Percentiles rank a stretch among this genome's conserved stretches.
Evolutionary conservation across 345 rosid species (phyloP).

Genomic region (Euclidium syriacum): DNA sequence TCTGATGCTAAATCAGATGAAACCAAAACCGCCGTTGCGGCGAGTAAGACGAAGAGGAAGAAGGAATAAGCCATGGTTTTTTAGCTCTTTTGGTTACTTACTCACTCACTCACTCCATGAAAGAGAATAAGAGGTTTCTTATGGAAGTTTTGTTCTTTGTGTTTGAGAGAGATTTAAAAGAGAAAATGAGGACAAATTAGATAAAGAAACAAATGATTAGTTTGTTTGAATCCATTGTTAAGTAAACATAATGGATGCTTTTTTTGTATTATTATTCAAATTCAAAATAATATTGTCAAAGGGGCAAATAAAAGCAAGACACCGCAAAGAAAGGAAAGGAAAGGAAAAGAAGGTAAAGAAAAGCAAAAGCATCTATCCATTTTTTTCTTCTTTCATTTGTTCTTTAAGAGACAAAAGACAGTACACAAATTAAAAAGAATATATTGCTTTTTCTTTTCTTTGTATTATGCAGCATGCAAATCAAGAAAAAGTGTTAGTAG

Average conservation of each 20-base stretch:
- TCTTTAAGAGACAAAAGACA: constrained; percentile 32
- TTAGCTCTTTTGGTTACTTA: constrained; percentile 8
- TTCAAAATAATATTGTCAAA: constrained; percentile 18
- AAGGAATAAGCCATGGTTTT: constrained; percentile 17
- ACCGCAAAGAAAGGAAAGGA: constrained; percentile 26
- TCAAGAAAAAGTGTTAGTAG: constrained; percentile 14
- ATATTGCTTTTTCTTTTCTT: constrained; percentile 22
- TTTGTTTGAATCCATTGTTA: constrained; percentile 29
- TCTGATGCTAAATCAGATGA: constrained; percentile 47
- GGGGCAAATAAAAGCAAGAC: constrained; percentile 17
- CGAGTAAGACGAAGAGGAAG: constrained; percentile 23
- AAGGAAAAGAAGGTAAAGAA: constrained; percentile 14
- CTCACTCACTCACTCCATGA: constrained; percentile 20
- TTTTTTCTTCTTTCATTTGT: constrained; percentile 22
- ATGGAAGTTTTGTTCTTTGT: not conserved
- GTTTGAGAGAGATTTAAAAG: constrained; percentile 23
- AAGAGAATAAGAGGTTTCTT: constrained; percentile 3
- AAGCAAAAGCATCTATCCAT: constrained; percentile 32
- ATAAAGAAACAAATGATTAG: constrained; percentile 29
- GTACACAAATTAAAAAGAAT: constrained; percentile 24
- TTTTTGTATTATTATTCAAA: constrained; percentile 6
- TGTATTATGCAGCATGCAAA: constrained; percentile 27
- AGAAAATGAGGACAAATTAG: not conserved
- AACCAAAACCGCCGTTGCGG: not conserved
- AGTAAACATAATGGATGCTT: constrained; percentile 27